These are phyloP conservation scores for Syncephalastrum sp. DNA, from an alignment of 371 early-diverging fungal genomes.

Conservation along the genomic window DNA sequence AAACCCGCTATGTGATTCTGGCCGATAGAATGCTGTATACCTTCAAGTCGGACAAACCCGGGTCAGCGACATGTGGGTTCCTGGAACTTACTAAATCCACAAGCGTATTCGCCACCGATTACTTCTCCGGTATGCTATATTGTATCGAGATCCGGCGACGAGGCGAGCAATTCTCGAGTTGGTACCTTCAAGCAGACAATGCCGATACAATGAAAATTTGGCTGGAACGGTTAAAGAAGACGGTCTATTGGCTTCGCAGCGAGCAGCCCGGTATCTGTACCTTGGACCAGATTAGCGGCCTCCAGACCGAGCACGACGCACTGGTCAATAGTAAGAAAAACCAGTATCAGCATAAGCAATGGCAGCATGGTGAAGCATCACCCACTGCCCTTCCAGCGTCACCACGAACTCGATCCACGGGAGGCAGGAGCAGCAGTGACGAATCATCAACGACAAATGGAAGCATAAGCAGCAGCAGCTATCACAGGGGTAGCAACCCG, in stretches of 20 bases:
- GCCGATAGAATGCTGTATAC: constrained; percentile 35
- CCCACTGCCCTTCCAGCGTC: too few relatives aligned
- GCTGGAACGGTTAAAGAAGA: constrained; percentile 31
- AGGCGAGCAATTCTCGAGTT: constrained; percentile 12
- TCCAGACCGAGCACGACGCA: constrained; percentile 22
- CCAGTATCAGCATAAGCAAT: too few relatives aligned
- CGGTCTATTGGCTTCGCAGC: constrained; percentile 21
- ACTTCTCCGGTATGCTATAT: constrained; percentile 23
- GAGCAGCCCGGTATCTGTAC: constrained; percentile 8
- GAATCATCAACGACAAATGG: too few relatives aligned
- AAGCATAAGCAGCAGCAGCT: too few relatives aligned
- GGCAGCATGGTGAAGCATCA: too few relatives aligned
- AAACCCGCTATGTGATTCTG: constrained; percentile 30
- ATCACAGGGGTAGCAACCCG: too few relatives aligned
- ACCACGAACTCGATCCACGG: too few relatives aligned
- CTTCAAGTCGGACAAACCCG: constrained; percentile 31
- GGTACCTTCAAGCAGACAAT: constrained; percentile 34
- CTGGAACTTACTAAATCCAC: constrained; percentile 32
- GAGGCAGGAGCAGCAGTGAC: too few relatives aligned
- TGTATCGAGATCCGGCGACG: constrained; percentile 37
- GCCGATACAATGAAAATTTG: constrained; percentile 36
- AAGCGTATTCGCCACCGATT: constrained; percentile 37
- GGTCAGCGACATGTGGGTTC: constrained; percentile 26
- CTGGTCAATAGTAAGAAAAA: constrained; percentile 5
- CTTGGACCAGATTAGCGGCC: not conserved